Evolutionary conservation across 352 stramenopile species (phyloP), one percentile per base, ranked within the genome.

Genomic region (Thraustochytrium sp.): DNA sequence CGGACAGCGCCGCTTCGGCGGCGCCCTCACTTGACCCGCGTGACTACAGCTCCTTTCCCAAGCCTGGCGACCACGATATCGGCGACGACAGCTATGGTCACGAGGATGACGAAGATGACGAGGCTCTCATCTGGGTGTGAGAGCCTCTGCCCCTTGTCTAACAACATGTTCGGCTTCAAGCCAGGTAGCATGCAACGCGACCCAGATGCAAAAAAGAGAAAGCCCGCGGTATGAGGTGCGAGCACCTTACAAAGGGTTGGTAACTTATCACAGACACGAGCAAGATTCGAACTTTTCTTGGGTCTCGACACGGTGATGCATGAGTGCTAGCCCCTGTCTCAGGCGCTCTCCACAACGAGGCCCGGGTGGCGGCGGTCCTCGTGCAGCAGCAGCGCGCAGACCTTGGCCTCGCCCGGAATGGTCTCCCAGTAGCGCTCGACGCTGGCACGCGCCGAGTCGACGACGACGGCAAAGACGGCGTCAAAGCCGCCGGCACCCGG

Each of bases 401-500:
- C 74, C 37, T 51, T 31, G 18, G 23, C 11, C 3, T 37, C 42
- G 34, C n/a, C 49, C 8, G 36, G 37, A 8, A 21, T 9, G 3
- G 34, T 38, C 48, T 37, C 74, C 74, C 74, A 82, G 38, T 51
- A 68, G 11, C 29, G 34, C 38, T 68, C 74, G 34, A 82, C 53
- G 18, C 21, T 34, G 26, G 8, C 51, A 8, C 51, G 53, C 21
- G 21, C 42, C 34, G 87, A 76, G 72, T 96, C 88, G 49, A 96
- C 76, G 29, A 91, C 89, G 34, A 97, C 68, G 36, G 94, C 95
- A 86, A 96, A 98, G 68, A 99, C 90, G 0, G 96, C 96, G 86
- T 98, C 96, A 82, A 97, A 97, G 42, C 96, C 96, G 84, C 96
- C 96, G 46, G 96, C 96, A 64, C 96, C 95, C 76, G 96, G 96